Evolutionary conservation across 1,284 basidiomycete genomes (phyloP), one percentile per base, ranked within the genome.

Genomic region (Heimioporus retisporus): DNA sequence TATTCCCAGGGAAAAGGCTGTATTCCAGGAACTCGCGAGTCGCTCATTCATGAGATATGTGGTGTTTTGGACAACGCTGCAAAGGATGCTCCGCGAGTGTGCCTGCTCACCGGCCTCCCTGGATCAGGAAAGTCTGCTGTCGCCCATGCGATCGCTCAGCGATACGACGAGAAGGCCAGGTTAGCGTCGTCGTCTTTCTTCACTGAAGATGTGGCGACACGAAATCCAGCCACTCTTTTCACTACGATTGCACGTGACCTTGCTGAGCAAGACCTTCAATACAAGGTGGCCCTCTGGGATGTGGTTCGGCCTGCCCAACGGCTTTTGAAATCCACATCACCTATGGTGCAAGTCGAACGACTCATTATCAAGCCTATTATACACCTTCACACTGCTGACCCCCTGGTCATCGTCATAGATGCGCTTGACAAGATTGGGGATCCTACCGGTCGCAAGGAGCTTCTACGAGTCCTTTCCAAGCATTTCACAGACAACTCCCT

Each of bases 61-160:
- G 59, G 56, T 23, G 21, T 56, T 19, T 50, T 63, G 11, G 54
- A 59, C 16, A 16, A 59, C 23, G 13, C 50, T 14, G 19, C 23
- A 6, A 19, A 50, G 15, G 59, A 56, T 23, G 59, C 59, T 14
- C 63, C 59, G 23, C 53, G 54, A 31, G 59, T 65, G 18, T 65
- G 63, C 46, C 46, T 50, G 6, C 58, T 21, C 63, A 55, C 5
- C 31, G 50, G 50, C 14, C 1, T 13, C 23, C 14, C 50, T 2
- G 23, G 21, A 25, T 25, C 50, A 14, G 21, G 63, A 31, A 55
- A 55, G 55, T 56, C 58, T 31, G 59, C 63, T 4, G 54, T 65
- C 2, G 63, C 63, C 3, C 63, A 65, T 28, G n/a, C 56, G 13
- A 40, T 63, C 40, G 62, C 62, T 54, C 62, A 28, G 25, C 21